Base-by-base conservation (phyloP, 2,329 filamentous ascomycete genomes). In the Fusarium sulawesiense region DNA sequence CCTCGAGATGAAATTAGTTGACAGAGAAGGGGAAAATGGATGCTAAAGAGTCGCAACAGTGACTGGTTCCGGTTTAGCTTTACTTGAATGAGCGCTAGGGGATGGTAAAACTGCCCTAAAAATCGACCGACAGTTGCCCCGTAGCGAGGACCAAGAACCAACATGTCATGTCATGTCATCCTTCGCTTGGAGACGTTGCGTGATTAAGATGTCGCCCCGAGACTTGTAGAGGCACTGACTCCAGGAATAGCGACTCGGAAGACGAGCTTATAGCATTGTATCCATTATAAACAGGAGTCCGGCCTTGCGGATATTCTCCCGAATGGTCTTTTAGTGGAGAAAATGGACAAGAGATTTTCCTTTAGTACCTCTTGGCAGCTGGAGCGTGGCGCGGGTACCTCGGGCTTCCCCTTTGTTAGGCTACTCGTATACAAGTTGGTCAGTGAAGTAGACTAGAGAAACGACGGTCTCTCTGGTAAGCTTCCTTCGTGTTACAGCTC, bases 151-250 rank as follows among this genome's bases (percentile, higher is more conserved):
- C 34, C 9, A 20, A 7, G 32, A 7, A 25, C 48, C 23, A 40
- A 51, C 30, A 41, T 37, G 48, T 41, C 49, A 41, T n/a, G 27
- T 41, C 30, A 41, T 37, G 48, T 41, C 49, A 41, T n/a, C 18
- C 32, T 51, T 51, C 32, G 49, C 49, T 51, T 41, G 32, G 9
- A 41, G 32, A 29, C 49, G 49, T 51, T 51, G 49, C 49, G 49
- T 27, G 32, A 51, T 37, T 50, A 27, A 41, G 23, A 21, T 21
- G 8, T 11, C 11, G 44, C 44, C 44, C 44, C 44, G 44, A 46
- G 16, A 4, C 44, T 16, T 7, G 21, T 4, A 20, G 21, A 16
- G 32, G 13, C 30, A 12, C 16, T 32, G 18, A 25, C 14, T 50
- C 48, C 32, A 27, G 20, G 7, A 51, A 51, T 51, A 51, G 49